Base-by-base conservation (phyloP, 148 eudicot genomes). In the Spergularia marina region DNA sequence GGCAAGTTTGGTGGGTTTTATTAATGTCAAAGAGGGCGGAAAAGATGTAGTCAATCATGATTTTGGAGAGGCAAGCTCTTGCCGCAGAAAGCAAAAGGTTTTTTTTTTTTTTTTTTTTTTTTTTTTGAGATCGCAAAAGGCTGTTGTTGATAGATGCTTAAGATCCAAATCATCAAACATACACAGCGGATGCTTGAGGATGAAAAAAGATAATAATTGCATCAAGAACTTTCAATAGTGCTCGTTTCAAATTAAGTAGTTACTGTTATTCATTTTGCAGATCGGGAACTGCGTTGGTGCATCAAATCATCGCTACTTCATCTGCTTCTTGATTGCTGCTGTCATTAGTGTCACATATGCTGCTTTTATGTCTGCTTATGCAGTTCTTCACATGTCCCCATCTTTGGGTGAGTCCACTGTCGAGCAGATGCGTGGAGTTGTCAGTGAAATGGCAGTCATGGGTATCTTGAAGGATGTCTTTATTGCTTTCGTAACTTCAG, bases 201-300 rank as follows among this genome's bases (percentile, higher is more conserved):
- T 44, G 13, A 68, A 7, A 23, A 5, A 16, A 21, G 30, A 12
- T 65, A 44, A 68, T 17, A 70, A 54, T 53, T 54, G 23, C 20
- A 71, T 4, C 9, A 30, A 14, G 54, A n/a, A 21, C 17, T 12
- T 36, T 6, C 5, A 53, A 12, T 3, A 17, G 44, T 53, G 17
- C 20, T 65, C 47, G 57, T 20, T 65, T 39, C 25, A 5, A 53
- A 44, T 52, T 47, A 36, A 14, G 0, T 30, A 39, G 7, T 65
- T 49, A 12, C 49, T 63, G 17, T 76, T 58, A 59, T 52, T 72
- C 14, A 25, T 9, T 73, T 52, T 79, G 83, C 97, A 95, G 99
- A 90, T 95, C 75, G 99, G 99, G 23, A 95, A 95, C 73, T 95
- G 99, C 77, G 96, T 95, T 40, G 97, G 99, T 59, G 86, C 99